Evolutionary conservation across 108 stramenopile genomes (phyloP).

Genomic region (Fistulifera solaris): DNA sequence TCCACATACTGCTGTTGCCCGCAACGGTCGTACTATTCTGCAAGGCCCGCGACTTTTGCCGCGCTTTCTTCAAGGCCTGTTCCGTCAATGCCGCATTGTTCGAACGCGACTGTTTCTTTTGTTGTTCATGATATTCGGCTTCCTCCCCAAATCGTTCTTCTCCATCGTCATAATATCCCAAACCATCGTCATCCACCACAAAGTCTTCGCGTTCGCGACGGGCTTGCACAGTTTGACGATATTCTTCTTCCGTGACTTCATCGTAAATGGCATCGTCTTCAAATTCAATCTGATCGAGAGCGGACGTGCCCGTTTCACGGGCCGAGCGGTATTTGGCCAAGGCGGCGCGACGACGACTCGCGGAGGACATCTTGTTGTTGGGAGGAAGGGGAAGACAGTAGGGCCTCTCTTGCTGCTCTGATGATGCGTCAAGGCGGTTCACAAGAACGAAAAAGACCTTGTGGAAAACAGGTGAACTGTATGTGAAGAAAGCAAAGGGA

Average conservation of each 20-base stretch:
- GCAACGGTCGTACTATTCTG: slow-evolving; percentile 4
- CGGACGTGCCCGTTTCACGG: slow-evolving; percentile 6
- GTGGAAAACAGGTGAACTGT: no score
- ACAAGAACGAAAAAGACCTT: no score
- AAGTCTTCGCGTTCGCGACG: slow-evolving; percentile 93
- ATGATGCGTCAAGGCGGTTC: no score
- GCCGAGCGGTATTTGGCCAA: not conserved
- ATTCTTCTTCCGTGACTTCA: slow-evolving; percentile 79
- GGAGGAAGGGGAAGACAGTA: no score
- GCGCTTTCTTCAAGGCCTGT: slow-evolving; percentile 55
- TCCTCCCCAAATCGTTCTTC: slow-evolving; percentile 84
- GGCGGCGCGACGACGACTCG: not conserved
- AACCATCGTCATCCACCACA: slow-evolving; percentile 98
- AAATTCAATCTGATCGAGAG: slow-evolving; percentile 14
- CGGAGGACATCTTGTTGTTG: not conserved
- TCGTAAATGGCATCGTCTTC: slow-evolving; percentile 86
- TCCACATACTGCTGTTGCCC: slow-evolving; percentile 58
- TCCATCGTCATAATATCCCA: slow-evolving; percentile 97
- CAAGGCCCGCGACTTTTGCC: slow-evolving; percentile 29
- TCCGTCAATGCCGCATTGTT: slow-evolving; percentile 46
- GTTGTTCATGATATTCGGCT: slow-evolving; percentile 21
- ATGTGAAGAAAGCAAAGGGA: no score
- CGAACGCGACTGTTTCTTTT: slow-evolving; percentile 16
- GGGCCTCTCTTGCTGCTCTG: no score
- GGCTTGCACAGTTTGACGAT: slow-evolving; percentile 67